A percentile compares a stretch with the other conserved stretches of the same genome.
These are phyloP conservation scores for Penicillium nordicum DNA, from an alignment of 2,329 filamentous ascomycete species.

Conservation along the genomic window DNA sequence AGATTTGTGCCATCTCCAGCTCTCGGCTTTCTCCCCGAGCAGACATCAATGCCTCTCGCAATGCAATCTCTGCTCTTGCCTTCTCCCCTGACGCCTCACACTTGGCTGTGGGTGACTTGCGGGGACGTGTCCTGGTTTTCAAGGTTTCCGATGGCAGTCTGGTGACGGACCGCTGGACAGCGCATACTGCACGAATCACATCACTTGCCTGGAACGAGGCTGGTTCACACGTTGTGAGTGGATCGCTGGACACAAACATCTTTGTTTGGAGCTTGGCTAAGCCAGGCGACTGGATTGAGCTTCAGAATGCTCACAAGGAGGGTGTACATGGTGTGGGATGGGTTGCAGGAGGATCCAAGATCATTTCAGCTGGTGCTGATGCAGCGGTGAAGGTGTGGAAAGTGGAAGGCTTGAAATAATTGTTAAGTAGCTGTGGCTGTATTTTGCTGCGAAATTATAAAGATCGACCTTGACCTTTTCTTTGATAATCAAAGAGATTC, in stretches of 20 bases:
- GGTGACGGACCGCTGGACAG: conserved; percentile 75
- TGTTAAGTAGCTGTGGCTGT: not conserved
- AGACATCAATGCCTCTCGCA: conserved; percentile 65
- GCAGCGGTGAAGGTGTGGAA: conserved; percentile 88
- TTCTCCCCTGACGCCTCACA: conserved; percentile 76
- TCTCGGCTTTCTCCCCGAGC: conserved; percentile 53
- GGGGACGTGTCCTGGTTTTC: conserved; percentile 86
- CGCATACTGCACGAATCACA: conserved; percentile 66
- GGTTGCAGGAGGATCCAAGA: conserved; percentile 62
- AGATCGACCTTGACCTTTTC: not conserved
- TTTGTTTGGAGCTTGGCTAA: conserved; percentile 85
- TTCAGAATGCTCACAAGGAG: conserved; percentile 88
- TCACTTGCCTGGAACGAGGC: conserved; percentile 72
- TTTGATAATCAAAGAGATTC: not conserved
- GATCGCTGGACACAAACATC: conserved; percentile 84
- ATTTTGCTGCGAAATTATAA: not conserved
- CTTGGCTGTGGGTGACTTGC: conserved; percentile 76
- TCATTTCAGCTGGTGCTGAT: conserved; percentile 81
- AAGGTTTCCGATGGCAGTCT: conserved; percentile 64
- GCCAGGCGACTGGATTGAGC: conserved; percentile 80
- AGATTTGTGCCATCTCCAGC: conserved; percentile 65
- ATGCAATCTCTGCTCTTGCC: conserved; percentile 72
- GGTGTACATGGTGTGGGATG: conserved; percentile 86
- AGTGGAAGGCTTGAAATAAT: conserved; percentile 52
- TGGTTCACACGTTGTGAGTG: conserved; percentile 76